phyloP scores from a whole-genome alignment of 371 early-diverging fungal genomes.

The Mucor irregularis region DNA sequence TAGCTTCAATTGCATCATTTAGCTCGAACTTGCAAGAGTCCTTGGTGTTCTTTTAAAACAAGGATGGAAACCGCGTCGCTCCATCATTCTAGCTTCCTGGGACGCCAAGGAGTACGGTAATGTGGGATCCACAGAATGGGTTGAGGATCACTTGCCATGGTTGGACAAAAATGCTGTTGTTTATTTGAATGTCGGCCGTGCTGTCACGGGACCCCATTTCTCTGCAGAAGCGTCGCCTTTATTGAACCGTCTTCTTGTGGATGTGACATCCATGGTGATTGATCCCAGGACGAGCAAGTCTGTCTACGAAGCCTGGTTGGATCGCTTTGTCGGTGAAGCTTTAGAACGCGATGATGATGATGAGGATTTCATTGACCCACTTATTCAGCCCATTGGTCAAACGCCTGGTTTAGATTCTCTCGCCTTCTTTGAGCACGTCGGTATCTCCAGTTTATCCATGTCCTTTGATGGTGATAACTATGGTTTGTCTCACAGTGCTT shows the following conservation, averaged over 20 bases:
- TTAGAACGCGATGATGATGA: conserved; percentile 4
- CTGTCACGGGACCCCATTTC: conserved; percentile 54
- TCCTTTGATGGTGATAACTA: conserved; percentile 36
- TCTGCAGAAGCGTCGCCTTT: conserved; percentile 54
- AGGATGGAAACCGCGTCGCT: conserved; percentile 71
- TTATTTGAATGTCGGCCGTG: conserved; percentile 61
- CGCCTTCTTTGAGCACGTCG: conserved; percentile 61
- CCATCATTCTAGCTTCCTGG: conserved; percentile 68
- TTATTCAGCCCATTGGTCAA: conserved; percentile 28
- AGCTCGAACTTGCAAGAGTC: conserved; percentile 59
- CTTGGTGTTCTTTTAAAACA: conserved; percentile 55
- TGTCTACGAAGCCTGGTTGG: conserved; percentile 55
- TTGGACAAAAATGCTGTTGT: conserved; percentile 54
- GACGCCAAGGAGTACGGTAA: conserved; percentile 70
- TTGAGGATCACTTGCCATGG: conserved; percentile 61
- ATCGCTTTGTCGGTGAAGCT: neutral
- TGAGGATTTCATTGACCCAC: conserved; percentile 17
- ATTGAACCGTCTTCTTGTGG: conserved; percentile 45
- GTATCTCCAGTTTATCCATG: conserved; percentile 57
- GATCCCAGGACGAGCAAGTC: conserved; percentile 52
- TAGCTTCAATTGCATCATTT: neutral
- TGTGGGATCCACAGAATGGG: conserved; percentile 73
- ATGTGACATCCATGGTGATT: conserved; percentile 49
- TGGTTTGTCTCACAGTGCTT: conserved; percentile 63
- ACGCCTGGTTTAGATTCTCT: conserved; percentile 52